These are phyloP conservation scores for Petrea volubilis DNA, from an alignment of 257 asterid species.

Conservation along the genomic window DNA sequence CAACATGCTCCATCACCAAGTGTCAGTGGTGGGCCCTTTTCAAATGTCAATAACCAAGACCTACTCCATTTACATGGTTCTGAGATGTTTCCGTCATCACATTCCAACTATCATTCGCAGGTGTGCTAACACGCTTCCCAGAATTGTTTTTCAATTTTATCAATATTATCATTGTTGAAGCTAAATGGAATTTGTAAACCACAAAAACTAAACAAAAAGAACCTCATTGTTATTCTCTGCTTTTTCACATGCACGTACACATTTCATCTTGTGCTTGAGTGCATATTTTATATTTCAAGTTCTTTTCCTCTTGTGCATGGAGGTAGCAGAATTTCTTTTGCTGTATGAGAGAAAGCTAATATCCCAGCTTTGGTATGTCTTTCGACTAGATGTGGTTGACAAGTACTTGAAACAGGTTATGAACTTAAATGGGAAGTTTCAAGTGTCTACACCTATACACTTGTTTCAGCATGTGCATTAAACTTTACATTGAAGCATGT, in stretches of 20 bases:
- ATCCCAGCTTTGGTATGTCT: conserved; percentile 9
- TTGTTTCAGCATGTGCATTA: conserved; percentile 1
- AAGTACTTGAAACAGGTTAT: conserved; percentile 12
- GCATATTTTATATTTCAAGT: not conserved
- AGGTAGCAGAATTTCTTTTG: not conserved
- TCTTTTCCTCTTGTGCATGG: conserved; percentile 9
- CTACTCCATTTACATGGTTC: conserved; percentile 78
- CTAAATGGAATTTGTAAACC: conserved; percentile 12
- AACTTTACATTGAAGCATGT: not conserved
- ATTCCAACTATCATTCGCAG: conserved; percentile 81
- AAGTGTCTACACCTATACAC: not conserved
- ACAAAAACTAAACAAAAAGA: not conserved
- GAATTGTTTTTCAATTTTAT: not conserved
- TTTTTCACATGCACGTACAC: not conserved
- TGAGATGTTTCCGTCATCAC: conserved; percentile 82
- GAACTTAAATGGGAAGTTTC: not conserved
- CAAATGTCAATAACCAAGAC: conserved; percentile 56
- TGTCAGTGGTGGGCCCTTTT: conserved; percentile 53
- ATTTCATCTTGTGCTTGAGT: not conserved
- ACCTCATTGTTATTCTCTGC: not conserved
- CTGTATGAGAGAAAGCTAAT: conserved; percentile 13
- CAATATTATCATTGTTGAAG: not conserved
- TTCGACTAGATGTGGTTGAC: not conserved
- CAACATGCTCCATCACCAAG: conserved; percentile 73
- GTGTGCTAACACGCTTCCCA: conserved; percentile 35